These are phyloP conservation scores for Colletotrichum noveboracense DNA, from an alignment of 2,329 filamentous ascomycete species.

Conservation along the genomic window DNA sequence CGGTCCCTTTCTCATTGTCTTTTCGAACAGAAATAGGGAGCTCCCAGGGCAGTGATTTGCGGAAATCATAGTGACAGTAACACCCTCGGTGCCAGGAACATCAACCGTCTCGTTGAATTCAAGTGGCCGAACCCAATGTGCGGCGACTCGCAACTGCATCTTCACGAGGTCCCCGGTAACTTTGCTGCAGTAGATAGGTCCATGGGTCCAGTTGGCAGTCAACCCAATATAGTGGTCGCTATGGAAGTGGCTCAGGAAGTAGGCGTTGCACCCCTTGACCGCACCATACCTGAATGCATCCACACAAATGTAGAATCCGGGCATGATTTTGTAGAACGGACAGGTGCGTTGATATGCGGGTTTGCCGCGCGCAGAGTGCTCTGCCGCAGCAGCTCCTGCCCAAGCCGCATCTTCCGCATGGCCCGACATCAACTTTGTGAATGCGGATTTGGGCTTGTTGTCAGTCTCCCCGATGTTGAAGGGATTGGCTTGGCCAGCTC, in stretches of 20 bases:
- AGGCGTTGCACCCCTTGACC: constrained; percentile 89
- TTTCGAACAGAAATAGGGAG: constrained; percentile 92
- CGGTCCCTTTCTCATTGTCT: constrained; percentile 65
- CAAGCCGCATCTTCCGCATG: constrained; percentile 92
- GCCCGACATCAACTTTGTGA: constrained; percentile 90
- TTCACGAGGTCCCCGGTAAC: constrained; percentile 90
- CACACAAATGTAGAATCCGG: constrained; percentile 89
- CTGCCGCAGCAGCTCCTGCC: constrained; percentile 82
- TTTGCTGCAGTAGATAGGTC: constrained; percentile 94
- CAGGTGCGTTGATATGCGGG: constrained; percentile 89
- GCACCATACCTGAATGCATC: constrained; percentile 96
- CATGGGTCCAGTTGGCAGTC: constrained; percentile 87
- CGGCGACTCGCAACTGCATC: constrained; percentile 83
- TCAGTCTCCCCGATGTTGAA: constrained; percentile 59
- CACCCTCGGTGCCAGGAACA: constrained; percentile 82
- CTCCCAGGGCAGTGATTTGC: constrained; percentile 98
- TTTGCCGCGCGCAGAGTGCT: constrained; percentile 79
- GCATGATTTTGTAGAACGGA: constrained; percentile 98
- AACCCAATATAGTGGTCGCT: constrained; percentile 97
- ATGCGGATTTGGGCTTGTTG: constrained; percentile 69
- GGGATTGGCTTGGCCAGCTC: constrained; percentile 82
- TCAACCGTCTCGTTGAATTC: constrained; percentile 84
- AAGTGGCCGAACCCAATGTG: constrained; percentile 82
- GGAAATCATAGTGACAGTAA: constrained; percentile 90
- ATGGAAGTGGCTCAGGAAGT: constrained; percentile 97